Conservation (phyloP, 2,329 filamentous ascomycete species). For the Aspergillus novofumigatus region DNA sequence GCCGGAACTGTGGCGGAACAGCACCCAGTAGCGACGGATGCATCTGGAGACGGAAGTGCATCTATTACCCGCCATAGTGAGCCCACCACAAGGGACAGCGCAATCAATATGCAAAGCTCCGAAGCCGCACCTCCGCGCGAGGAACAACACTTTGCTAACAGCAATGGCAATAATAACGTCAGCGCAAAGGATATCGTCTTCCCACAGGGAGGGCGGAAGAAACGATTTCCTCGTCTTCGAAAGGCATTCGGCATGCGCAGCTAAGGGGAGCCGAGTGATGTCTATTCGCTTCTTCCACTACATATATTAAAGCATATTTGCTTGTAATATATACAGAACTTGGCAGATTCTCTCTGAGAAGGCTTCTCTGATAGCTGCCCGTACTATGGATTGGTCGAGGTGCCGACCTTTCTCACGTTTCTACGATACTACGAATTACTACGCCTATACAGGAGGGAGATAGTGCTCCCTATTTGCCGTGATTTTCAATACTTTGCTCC, state of each 20-base stretch:
- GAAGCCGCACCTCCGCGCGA: not conserved
- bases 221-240: slow-evolving; percentile 42
- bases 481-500: not conserved
- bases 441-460: not conserved
- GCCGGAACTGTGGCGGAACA: not conserved
- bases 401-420: not conserved
- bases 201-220: slow-evolving; percentile 40
- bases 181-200: slow-evolving; percentile 29
- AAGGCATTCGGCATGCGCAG: slow-evolving; percentile 41
- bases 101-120: not conserved
- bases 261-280: not conserved
- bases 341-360: not conserved
- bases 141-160: not conserved
- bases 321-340: not conserved
- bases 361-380: not conserved
- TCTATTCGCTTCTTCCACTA: not conserved
- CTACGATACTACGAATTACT: not conserved
- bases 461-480: not conserved
- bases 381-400: not conserved
- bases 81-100: not conserved
- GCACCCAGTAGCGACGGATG: not conserved
- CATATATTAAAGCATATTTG: slow-evolving; percentile 1
- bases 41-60: not conserved
- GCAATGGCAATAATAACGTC: not conserved
- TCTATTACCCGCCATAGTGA: not conserved